Percentiles rank a stretch among this genome's conserved stretches.
Evolutionary conservation across 257 asterid species (phyloP).

Genomic region (Solanum habrochaites): DNA sequence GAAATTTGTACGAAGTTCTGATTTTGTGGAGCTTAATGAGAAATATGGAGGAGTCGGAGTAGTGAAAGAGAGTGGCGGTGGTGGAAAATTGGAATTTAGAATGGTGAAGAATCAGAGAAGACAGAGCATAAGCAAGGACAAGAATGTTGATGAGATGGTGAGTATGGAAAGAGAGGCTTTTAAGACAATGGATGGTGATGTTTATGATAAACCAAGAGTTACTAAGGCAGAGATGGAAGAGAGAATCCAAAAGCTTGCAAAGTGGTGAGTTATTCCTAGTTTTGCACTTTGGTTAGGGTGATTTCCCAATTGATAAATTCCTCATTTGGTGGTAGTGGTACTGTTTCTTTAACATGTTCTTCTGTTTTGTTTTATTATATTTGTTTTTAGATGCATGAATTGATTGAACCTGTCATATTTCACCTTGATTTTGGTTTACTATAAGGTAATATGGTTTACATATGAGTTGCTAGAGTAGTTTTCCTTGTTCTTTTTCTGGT

Average conservation of each 20-base stretch:
- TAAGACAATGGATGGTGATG: slow-evolving; percentile 38
- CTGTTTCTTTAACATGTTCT: neutral
- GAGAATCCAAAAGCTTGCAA: slow-evolving; percentile 86
- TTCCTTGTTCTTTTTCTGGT: neutral
- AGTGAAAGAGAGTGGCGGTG: slow-evolving; percentile 3
- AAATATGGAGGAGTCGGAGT: slow-evolving; percentile 6
- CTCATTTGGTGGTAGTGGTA: neutral
- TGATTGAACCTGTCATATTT: neutral
- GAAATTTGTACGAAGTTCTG: neutral
- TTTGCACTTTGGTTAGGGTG: neutral
- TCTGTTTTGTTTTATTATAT: neutral
- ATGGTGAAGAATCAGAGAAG: slow-evolving; percentile 3
- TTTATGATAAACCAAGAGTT: slow-evolving; percentile 43
- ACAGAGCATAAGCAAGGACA: neutral
- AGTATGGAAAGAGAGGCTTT: slow-evolving; percentile 72
- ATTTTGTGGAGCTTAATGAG: neutral
- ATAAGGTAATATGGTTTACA: neutral
- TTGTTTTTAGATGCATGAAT: neutral
- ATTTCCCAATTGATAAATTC: neutral
- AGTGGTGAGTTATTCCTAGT: slow-evolving; percentile 39
- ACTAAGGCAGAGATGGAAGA: slow-evolving; percentile 81
- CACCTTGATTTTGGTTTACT: neutral
- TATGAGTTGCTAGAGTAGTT: neutral
- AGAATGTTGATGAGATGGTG: neutral
- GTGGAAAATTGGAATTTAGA: neutral